phyloP scores from a whole-genome alignment of 345 rosid species.

The Raphanus raphanistrum region DNA sequence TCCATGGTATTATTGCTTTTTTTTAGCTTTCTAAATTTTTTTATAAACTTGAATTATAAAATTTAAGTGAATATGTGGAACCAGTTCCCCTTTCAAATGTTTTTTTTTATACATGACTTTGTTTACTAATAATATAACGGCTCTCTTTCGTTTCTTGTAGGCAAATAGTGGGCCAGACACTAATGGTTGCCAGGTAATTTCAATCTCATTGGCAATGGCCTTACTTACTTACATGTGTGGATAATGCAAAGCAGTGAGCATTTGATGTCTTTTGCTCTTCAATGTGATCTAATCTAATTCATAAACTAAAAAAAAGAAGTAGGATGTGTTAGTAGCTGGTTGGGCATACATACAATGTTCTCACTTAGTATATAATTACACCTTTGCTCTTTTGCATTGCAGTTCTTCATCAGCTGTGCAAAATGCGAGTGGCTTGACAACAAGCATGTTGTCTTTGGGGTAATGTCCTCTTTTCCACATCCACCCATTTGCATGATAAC shows the following conservation, averaged over 20 bases:
- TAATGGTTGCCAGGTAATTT: constrained; percentile 83
- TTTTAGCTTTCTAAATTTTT: neutral
- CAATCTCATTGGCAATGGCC: neutral
- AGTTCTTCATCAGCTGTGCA: constrained; percentile 92
- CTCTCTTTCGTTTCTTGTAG: constrained; percentile 41
- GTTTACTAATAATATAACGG: neutral
- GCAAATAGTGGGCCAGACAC: constrained; percentile 90
- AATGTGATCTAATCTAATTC: neutral
- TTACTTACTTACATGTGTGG: neutral
- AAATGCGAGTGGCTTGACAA: constrained; percentile 99
- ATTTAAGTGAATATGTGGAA: neutral
- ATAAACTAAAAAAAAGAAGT: neutral
- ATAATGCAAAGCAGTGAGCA: neutral
- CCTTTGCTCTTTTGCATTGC: constrained; percentile 40
- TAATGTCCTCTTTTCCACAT: constrained; percentile 41
- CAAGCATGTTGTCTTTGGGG: constrained; percentile 98
- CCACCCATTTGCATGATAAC: neutral
- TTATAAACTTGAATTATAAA: too few relatives aligned
- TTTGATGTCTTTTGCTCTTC: neutral
- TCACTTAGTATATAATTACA: neutral
- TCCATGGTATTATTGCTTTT: constrained; percentile 66
- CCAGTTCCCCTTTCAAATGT: neutral
- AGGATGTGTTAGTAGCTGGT: neutral
- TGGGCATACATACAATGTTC: neutral
- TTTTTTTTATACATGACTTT: constrained; percentile 4